A percentile compares a stretch with the other conserved stretches of the same genome.
Evolutionary conservation across 2,329 filamentous ascomycete species (phyloP).

Genomic region (Fusarium domesticum): DNA sequence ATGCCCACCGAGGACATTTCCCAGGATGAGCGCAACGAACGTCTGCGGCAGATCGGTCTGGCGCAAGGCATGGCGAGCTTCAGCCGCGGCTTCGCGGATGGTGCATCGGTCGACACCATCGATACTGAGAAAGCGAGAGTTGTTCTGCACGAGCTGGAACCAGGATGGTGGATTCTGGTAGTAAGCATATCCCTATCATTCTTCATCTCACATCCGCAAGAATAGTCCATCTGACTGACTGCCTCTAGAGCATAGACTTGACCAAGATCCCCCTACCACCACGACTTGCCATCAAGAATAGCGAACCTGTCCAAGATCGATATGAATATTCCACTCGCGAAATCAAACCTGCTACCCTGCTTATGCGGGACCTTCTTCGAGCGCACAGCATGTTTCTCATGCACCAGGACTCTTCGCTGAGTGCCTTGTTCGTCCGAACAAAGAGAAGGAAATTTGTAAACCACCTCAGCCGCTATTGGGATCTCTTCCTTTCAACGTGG

Average conservation of each 20-base stretch:
- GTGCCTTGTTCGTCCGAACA: slow-evolving; percentile 62
- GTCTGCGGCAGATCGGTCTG: slow-evolving; percentile 86
- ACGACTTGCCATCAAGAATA: slow-evolving; percentile 42
- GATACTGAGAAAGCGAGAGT: slow-evolving; percentile 89
- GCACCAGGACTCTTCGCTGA: slow-evolving; percentile 77
- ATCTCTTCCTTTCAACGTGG: slow-evolving; percentile 68
- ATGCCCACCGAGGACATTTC: slow-evolving; percentile 45
- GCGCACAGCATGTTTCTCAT: slow-evolving; percentile 83
- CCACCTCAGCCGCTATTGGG: slow-evolving; percentile 79
- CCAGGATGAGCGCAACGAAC: slow-evolving; percentile 75
- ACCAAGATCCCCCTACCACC: slow-evolving; percentile 67
- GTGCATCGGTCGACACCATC: slow-evolving; percentile 73
- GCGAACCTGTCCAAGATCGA: slow-evolving; percentile 40
- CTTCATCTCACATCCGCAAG: background rate
- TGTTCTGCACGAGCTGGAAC: slow-evolving; percentile 81
- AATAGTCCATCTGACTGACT: slow-evolving; percentile 5
- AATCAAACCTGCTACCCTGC: slow-evolving; percentile 74
- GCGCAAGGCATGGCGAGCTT: slow-evolving; percentile 97
- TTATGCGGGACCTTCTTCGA: slow-evolving; percentile 76
- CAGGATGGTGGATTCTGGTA: slow-evolving; percentile 92
- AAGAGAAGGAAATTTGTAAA: slow-evolving; percentile 67
- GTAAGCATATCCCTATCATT: slow-evolving; percentile 48
- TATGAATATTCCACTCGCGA: slow-evolving; percentile 87
- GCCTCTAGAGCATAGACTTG: slow-evolving; percentile 60
- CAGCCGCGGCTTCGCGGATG: slow-evolving; percentile 79